These are phyloP conservation scores for Didymosphaeria variabile DNA, from an alignment of 2,329 filamentous ascomycete species.

Conservation along the genomic window DNA sequence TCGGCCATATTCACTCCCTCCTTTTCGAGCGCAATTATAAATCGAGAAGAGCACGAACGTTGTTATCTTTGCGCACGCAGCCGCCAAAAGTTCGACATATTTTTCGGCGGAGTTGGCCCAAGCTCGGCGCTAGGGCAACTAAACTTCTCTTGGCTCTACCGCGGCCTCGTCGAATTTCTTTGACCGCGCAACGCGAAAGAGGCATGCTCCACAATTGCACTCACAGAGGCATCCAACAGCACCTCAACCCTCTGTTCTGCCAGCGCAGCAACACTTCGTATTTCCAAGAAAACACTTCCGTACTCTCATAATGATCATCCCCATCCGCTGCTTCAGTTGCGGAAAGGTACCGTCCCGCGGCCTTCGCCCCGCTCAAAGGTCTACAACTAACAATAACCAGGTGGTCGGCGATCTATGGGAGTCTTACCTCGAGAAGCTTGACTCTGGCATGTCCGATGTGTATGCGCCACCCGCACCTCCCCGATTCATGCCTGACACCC, in stretches of 20 bases:
- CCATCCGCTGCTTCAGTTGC: slow-evolving; percentile 97
- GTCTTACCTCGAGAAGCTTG: slow-evolving; percentile 87
- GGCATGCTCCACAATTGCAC: neutral
- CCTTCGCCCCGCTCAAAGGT: slow-evolving; percentile 21
- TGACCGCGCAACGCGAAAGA: slow-evolving; percentile 29
- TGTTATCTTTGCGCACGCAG: neutral
- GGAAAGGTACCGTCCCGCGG: slow-evolving; percentile 76
- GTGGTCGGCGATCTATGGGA: slow-evolving; percentile 98
- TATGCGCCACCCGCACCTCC: slow-evolving; percentile 28
- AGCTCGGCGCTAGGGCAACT: slow-evolving; percentile 35
- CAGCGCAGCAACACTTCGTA: slow-evolving; percentile 18
- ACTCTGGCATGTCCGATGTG: slow-evolving; percentile 62
- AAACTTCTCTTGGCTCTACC: slow-evolving; percentile 28
- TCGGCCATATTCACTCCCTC: slow-evolving; percentile 33
- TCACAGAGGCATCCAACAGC: slow-evolving; percentile 6
- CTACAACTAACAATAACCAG: slow-evolving; percentile 60
- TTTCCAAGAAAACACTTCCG: neutral
- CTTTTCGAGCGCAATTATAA: neutral
- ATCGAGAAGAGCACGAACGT: neutral
- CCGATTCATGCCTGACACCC: neutral
- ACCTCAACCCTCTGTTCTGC: neutral
- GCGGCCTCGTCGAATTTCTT: slow-evolving; percentile 43
- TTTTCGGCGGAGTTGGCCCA: slow-evolving; percentile 38
- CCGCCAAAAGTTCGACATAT: slow-evolving; percentile 31
- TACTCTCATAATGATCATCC: slow-evolving; percentile 88